These are phyloP conservation scores for Wickerhamomyces sp. DNA, from an alignment of 1,139 yeast species.

Conservation along the genomic window DNA sequence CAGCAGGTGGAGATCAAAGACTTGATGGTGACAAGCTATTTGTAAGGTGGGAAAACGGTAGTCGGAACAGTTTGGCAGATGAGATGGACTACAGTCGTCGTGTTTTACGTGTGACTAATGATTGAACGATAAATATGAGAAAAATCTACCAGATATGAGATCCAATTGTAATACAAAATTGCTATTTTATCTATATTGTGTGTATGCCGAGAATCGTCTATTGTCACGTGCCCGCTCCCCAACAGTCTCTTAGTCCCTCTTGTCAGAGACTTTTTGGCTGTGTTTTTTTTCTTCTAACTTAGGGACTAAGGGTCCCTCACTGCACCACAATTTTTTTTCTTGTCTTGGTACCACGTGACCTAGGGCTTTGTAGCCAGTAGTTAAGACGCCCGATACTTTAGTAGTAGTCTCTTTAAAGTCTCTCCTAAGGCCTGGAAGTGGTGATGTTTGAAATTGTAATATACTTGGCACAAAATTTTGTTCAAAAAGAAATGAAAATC, in stretches of 20 bases:
- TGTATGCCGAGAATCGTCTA: too few species aligned
- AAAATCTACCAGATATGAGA: background rate
- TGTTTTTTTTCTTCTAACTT: too few species aligned
- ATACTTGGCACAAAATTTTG: constrained; percentile 1
- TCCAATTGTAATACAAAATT: background rate
- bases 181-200: too few species aligned
- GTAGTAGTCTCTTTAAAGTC: background rate
- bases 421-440: background rate
- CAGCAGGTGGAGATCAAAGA: constrained; percentile 49
- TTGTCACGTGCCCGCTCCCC: too few species aligned
- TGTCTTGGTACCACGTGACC: background rate
- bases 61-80: constrained; percentile 64
- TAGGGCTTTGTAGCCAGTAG: background rate
- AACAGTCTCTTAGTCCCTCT: too few species aligned
- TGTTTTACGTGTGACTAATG: constrained; percentile 63
- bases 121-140: background rate
- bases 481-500: background rate
- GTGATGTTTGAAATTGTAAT: background rate
- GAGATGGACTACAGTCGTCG: constrained; percentile 70
- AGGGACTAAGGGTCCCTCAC: background rate
- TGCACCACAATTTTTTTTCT: background rate
- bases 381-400: background rate
- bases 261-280: too few species aligned
- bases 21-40: constrained; percentile 65
- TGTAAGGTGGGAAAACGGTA: constrained; percentile 42